Conservation (phyloP, 2,329 filamentous ascomycete genomes). For the Aurifilum marmelostoma region DNA sequence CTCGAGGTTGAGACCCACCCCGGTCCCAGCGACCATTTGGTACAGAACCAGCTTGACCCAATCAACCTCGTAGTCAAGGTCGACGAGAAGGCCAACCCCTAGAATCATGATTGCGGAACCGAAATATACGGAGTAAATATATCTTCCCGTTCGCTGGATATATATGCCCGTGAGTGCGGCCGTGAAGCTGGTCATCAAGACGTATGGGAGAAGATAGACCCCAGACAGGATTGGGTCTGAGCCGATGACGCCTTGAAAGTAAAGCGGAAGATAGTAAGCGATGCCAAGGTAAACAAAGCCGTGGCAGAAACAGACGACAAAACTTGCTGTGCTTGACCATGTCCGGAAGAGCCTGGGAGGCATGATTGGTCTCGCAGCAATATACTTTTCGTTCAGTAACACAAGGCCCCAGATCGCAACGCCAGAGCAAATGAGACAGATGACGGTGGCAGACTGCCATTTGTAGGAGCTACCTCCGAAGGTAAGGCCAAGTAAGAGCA, state of each 20-base stretch:
- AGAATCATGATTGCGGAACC: slow-evolving; percentile 58
- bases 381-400: background rate
- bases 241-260: slow-evolving; percentile 63
- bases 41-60: slow-evolving; percentile 51
- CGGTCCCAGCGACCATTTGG: slow-evolving; percentile 59
- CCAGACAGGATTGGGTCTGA: slow-evolving; percentile 56
- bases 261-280: slow-evolving; percentile 70
- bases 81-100: slow-evolving; percentile 58
- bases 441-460: background rate
- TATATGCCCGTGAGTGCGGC: slow-evolving; percentile 32
- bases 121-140: slow-evolving; percentile 54
- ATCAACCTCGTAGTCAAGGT: slow-evolving; percentile 53
- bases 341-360: background rate
- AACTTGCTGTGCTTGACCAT: background rate
- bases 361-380: background rate
- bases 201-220: slow-evolving; percentile 63
- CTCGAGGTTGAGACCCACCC: slow-evolving; percentile 63
- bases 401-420: background rate
- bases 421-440: background rate
- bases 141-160: slow-evolving; percentile 56
- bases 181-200: slow-evolving; percentile 42
- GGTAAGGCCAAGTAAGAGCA: background rate
- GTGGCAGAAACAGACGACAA: slow-evolving; percentile 9
- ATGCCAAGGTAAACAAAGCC: slow-evolving; percentile 51
- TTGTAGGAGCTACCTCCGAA: background rate